Conservation (phyloP, 306 rosid genomes). For the Corylus avellana region DNA sequence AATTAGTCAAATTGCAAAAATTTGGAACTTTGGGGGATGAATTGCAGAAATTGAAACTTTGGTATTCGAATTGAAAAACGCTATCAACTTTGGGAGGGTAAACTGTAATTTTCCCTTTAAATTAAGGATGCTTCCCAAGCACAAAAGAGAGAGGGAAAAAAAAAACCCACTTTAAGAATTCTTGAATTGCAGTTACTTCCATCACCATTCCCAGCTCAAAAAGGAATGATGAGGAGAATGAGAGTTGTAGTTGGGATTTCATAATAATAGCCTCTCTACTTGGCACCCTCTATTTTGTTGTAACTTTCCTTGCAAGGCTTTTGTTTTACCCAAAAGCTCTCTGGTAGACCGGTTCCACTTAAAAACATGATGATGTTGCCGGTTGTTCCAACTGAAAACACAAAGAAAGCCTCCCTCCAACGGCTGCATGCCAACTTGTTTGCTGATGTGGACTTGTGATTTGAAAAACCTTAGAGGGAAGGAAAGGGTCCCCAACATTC, state of each 20-base stretch:
- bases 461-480: constrained; percentile 46
- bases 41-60: too few species aligned
- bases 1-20: too few species aligned
- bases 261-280: constrained; percentile 7
- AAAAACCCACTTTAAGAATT: background rate
- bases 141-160: background rate
- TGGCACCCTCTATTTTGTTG: background rate
- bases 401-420: constrained; percentile 37
- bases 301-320: constrained; percentile 56
- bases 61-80: too few species aligned
- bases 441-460: constrained; percentile 33
- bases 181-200: background rate
- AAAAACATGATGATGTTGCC: constrained; percentile 12
- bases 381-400: constrained; percentile 56
- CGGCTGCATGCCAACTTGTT: constrained; percentile 20
- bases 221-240: constrained; percentile 11
- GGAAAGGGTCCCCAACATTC: constrained; percentile 34
- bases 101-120: too few species aligned
- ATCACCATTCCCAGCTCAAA: background rate
- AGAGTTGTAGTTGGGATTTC: constrained; percentile 38
- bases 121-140: background rate
- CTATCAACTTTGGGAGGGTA: too few species aligned
- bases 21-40: too few species aligned
- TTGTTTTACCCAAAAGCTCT: constrained; percentile 24
- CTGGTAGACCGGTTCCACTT: constrained; percentile 4